Conservation (phyloP, 2,329 filamentous ascomycete genomes). For the Hymenoscyphus fraxineus region DNA sequence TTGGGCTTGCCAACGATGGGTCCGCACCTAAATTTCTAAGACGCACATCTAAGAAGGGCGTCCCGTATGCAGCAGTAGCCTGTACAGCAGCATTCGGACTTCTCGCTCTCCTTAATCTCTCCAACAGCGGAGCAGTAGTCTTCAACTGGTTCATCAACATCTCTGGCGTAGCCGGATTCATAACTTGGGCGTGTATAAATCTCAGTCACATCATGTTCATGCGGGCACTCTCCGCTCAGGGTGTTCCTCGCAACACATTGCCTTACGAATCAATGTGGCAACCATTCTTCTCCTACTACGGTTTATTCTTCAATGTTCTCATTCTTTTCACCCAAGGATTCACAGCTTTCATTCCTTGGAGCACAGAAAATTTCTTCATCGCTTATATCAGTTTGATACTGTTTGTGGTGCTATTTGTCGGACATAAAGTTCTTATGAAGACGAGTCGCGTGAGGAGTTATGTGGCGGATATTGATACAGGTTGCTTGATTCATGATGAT, state of each 20-base stretch:
- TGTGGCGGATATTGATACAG: conserved; percentile 43
- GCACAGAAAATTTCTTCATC: conserved; percentile 57
- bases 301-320: conserved; percentile 60
- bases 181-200: conserved; percentile 66
- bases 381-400: conserved; percentile 63
- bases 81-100: conserved; percentile 56
- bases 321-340: conserved; percentile 68
- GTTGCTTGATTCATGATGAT: conserved; percentile 36
- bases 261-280: conserved; percentile 60
- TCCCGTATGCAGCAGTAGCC: conserved; percentile 59
- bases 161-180: conserved; percentile 64
- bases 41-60: conserved; percentile 56
- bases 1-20: conserved; percentile 61
- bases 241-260: conserved; percentile 53
- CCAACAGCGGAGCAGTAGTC: conserved; percentile 52
- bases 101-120: conserved; percentile 66
- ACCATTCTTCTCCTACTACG: conserved; percentile 62
- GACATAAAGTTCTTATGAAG: conserved; percentile 51
- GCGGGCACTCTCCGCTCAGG: conserved; percentile 53
- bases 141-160: conserved; percentile 74
- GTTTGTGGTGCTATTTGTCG: conserved; percentile 55
- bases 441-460: conserved; percentile 36
- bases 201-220: conserved; percentile 63
- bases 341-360: conserved; percentile 63
- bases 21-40: conserved; percentile 59